Evolutionary conservation across 2,329 filamentous ascomycete species (phyloP), one percentile per base, ranked within the genome.

Genomic region (Diaporthe sp.): DNA sequence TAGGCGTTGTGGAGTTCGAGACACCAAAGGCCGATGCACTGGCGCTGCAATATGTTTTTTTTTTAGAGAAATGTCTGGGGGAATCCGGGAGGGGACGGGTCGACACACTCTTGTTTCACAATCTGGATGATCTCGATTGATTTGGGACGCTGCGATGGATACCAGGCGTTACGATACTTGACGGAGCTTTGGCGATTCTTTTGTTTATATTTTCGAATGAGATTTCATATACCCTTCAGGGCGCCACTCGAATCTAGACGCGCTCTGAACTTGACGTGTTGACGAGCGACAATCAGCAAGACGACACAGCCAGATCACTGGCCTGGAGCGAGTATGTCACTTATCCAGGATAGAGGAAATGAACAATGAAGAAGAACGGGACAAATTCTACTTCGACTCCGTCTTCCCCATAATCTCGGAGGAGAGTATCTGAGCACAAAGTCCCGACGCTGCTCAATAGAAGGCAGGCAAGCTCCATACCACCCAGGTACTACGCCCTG

Each of bases 201-300:
- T 22, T 68, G 32, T 53, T 53, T 30, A 68, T 39, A 68, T 53
- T 53, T 15, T 53, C 30, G 15, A 53, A 68, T 51, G 30, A 30
- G n/a, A 27, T 53, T 53, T 68, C 19, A 65, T 68, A 39, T 53
- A 68, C 63, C 63, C 63, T 22, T 27, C 47, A 68, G 63, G 63
- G 47, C 63, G 63, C 15, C 47, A n/a, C 5, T 4, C 47, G n/a
- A 63, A 3, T 4, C 9, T 15, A 4, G 8, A 65, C 6, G 13
- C 22, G 44, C 3, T 3, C 61, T 19, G 6, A 25, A 37, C 32
- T 10, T 2, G 2, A 7, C 6, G 30, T 37, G 30, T 27, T 47
- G 25, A n/a, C 30, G 30, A 19, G 42, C 10, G 30, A 35, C 15
- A 7, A 25, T n/a, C 30, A 66, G 30, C 44, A 50, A 25, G 17